These are phyloP conservation scores for Vachellia collinsii DNA, from an alignment of 306 rosid species.

Conservation along the genomic window DNA sequence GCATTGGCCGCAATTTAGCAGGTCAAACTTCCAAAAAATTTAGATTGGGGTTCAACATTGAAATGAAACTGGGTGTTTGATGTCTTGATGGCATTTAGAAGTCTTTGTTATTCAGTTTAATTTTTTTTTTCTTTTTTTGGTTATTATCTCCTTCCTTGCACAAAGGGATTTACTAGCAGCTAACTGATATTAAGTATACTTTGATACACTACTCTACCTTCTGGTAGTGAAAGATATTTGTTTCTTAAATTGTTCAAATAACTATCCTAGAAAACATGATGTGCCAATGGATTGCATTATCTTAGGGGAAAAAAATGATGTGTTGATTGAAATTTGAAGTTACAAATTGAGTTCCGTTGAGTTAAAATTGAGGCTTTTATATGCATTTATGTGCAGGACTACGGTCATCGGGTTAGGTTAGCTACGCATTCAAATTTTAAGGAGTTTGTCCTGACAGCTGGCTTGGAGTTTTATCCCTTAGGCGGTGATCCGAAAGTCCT, in stretches of 20 bases:
- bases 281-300: too few relatives aligned
- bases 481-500: constrained; percentile 99
- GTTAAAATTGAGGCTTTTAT: background rate
- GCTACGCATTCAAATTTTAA: constrained; percentile 98
- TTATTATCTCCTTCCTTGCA: too few relatives aligned
- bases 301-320: too few relatives aligned
- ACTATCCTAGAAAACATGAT: too few relatives aligned
- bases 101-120: background rate
- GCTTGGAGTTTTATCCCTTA: constrained; percentile 95
- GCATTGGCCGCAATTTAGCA: background rate
- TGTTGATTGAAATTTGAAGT: constrained; percentile 17
- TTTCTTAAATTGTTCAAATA: too few relatives aligned
- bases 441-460: constrained; percentile 98
- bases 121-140: too few relatives aligned
- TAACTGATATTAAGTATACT: too few relatives aligned
- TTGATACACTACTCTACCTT: too few relatives aligned
- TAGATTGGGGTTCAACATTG: background rate
- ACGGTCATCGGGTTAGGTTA: constrained; percentile 98
- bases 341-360: constrained; percentile 9
- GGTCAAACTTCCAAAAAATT: background rate
- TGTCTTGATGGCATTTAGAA: background rate
- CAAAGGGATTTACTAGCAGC: too few relatives aligned
- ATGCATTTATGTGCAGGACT: constrained; percentile 72
- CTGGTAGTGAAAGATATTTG: too few relatives aligned
- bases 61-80: background rate